A percentile compares a stretch with the other conserved stretches of the same genome.
phyloP scores from a whole-genome alignment of 345 rosid genomes.

The Linum trigynum region DNA sequence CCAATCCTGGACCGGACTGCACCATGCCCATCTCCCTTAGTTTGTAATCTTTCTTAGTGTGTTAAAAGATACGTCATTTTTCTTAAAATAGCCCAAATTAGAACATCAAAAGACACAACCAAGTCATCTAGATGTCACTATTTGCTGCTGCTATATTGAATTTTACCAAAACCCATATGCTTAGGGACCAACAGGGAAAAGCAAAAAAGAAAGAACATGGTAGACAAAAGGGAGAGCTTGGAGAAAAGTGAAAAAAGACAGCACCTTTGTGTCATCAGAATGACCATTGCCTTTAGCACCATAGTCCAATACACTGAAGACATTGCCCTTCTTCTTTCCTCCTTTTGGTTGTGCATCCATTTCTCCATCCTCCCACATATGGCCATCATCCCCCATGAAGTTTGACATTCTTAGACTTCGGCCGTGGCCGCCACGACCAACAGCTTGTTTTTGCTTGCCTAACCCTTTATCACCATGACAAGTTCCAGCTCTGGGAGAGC shows the following conservation, averaged over 20 bases:
- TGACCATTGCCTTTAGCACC: slow-evolving; percentile 85
- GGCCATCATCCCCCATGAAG: slow-evolving; percentile 1
- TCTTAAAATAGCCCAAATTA: too few species aligned
- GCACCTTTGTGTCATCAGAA: slow-evolving; percentile 71
- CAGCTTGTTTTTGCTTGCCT: slow-evolving; percentile 19
- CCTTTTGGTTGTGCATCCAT: slow-evolving; percentile 11
- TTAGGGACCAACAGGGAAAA: not conserved
- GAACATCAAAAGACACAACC: too few species aligned
- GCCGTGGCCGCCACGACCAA: not conserved
- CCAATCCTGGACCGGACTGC: too few species aligned
- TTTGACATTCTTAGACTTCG: slow-evolving; percentile 15
- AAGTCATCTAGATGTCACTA: too few species aligned
- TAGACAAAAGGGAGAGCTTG: not conserved
- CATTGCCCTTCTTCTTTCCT: slow-evolving; percentile 5
- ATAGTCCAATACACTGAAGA: slow-evolving; percentile 46
- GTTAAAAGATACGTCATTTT: too few species aligned
- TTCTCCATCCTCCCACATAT: not conserved
- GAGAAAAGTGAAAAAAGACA: not conserved
- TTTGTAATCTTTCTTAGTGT: too few species aligned
- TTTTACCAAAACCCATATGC: not conserved
- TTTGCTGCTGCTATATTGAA: too few species aligned
- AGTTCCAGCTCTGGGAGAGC: slow-evolving; percentile 23
- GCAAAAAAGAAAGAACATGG: too few species aligned
- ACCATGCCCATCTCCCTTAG: too few species aligned
- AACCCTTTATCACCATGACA: slow-evolving; percentile 35